Base-by-base conservation (phyloP, 441 rosid genomes). In the Lagerstroemia fauriei region DNA sequence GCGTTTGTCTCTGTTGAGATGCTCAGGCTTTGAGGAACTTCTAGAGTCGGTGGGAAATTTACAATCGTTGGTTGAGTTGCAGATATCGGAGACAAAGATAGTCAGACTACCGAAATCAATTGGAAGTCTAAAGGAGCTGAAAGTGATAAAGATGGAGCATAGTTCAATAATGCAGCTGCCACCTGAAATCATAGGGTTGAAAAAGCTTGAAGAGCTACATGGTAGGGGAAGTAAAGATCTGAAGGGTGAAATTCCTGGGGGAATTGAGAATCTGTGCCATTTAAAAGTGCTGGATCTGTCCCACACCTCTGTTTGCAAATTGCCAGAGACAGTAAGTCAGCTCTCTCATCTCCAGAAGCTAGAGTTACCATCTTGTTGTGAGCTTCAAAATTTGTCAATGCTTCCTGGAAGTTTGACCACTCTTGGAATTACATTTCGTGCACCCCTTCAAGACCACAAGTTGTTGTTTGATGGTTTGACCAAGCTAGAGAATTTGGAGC, bases 351-450 rank as follows among this genome's bases (percentile, higher is more conserved):
- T 80, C 38, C 12, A 69, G 76, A 32, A 46, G 0, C 77, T 80
- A 29, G 17, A 48, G 32, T 29, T 80, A 59, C 46, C 51, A 14
- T 14, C 47, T 22, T 78, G 81, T 59, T 13, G 66, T 29, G 29
- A n/a, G 38, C 72, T 65, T 78, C 81, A 65, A 13, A 46, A 66
- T 69, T 78, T 66, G 81, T 31, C 59, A 61, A 20, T 14, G 29
- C 73, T 78, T 46, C 81, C 81, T 41, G 22, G 13, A 48, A 65
- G 59, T 46, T 50, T 78, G 27, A 11, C 18, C 50, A 34, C 0
- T 76, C 31, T 76, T 27, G 41, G 53, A 31, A 31, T 76, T 53
- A 31, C 44, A 31, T 13, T 70, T 25, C 66, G 1, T 13, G 61
- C 12, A 20, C n/a, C 29, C 27, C 10, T 5, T 53, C 16, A 31